These are phyloP conservation scores for Leccinum variabile DNA, from an alignment of 1,284 basidiomycete species.

Conservation along the genomic window DNA sequence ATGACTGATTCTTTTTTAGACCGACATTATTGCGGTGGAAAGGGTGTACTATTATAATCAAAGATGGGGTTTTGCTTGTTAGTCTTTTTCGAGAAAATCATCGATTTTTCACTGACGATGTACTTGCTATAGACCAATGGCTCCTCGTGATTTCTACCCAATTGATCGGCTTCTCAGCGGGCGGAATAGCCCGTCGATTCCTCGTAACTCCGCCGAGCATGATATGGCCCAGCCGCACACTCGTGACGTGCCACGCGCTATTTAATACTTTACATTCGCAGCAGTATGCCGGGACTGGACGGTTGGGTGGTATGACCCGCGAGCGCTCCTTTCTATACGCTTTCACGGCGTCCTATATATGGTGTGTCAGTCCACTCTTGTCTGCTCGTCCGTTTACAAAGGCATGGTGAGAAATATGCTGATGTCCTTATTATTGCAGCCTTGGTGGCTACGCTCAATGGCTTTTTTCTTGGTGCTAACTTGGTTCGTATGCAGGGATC, in stretches of 20 bases:
- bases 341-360: constrained; percentile 41
- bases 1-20: constrained; percentile 34
- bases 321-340: constrained; percentile 50
- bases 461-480: neutral
- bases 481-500: constrained; percentile 45
- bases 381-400: neutral
- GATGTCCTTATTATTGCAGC: constrained; percentile 21
- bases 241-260: constrained; percentile 46
- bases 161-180: constrained; percentile 45
- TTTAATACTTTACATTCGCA: constrained; percentile 57
- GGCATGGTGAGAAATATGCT: neutral
- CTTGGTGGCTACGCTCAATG: constrained; percentile 22
- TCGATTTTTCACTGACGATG: neutral
- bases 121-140: constrained; percentile 29
- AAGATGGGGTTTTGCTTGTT: constrained; percentile 32
- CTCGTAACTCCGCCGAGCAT: constrained; percentile 42
- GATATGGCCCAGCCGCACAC: constrained; percentile 50
- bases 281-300: constrained; percentile 44
- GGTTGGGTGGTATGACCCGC: constrained; percentile 43
- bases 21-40: constrained; percentile 40
- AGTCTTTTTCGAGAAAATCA: neutral
- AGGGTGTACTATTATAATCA: constrained; percentile 33
- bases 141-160: constrained; percentile 41
- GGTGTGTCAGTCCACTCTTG: constrained; percentile 39
- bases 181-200: constrained; percentile 42